Evolutionary conservation across 2,329 filamentous ascomycete genomes (phyloP), one percentile per base, ranked within the genome.

Genomic region (Alternaria sp.): DNA sequence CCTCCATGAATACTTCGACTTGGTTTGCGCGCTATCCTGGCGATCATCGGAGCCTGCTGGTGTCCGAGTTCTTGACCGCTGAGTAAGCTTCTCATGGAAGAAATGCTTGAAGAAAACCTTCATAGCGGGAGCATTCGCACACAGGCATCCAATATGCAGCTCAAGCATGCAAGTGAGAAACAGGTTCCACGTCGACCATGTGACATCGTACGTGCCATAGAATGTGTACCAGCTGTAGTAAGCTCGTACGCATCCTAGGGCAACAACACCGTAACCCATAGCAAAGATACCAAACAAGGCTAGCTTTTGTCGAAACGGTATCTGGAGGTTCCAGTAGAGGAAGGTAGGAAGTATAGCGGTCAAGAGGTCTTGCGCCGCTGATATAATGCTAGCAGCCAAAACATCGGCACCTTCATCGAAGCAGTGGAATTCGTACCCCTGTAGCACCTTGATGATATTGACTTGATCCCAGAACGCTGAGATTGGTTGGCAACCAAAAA

Each of bases 21-120:
- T 56, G 46, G 42, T 48, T 26, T 41, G 55, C 16, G 47, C 28
- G 14, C 43, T 49, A 7, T 46, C 36, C 11, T 39, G 16, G 28
- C 48, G 58, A 30, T 53, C 30, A 6, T 48, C 18, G 5, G 32
- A 58, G 39, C 18, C 36, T 7, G 26, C 30, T 3, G 64, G 49
- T 18, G 57, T 43, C 20, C 51, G 57, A 1, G 63, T 55, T 8
- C 36, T 41, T 14, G 60, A 65, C 5, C 44, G 42, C 6, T 57
- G 65, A 3, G 57, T 64, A 34, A 73, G 52, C 20, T 55, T 68
- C 3, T 74, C 70, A 4, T 64, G 57, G 66, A 76, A 68, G 63
- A 70, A 70, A 43, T 71, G 65, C 34, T 66, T 71, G 69, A 75
- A 75, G 54, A 76, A 75, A n/a, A 75, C 68, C 38, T 76, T 76